A percentile compares a stretch with the other conserved stretches of the same genome.
These are phyloP conservation scores for Bjerkandera adusta DNA, from an alignment of 1,284 basidiomycete species.

Conservation along the genomic window DNA sequence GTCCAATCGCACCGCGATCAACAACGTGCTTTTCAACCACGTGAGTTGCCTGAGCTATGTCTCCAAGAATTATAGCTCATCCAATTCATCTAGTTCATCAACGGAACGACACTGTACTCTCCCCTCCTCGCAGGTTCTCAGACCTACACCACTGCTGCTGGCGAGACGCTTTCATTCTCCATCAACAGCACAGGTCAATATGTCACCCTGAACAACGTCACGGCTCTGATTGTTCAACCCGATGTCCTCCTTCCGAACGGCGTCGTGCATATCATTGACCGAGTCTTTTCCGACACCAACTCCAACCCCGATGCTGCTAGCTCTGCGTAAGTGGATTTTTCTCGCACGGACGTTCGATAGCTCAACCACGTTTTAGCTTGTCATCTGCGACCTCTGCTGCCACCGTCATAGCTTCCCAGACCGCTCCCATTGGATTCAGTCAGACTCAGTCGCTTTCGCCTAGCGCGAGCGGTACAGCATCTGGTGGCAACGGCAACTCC, in stretches of 20 bases:
- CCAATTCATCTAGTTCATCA: conserved; percentile 48
- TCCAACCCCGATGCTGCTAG: conserved; percentile 49
- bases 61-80: conserved; percentile 10
- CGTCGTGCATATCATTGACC: conserved; percentile 70
- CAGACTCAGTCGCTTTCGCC: conserved; percentile 14
- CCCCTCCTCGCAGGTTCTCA: conserved; percentile 37
- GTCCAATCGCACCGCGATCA: conserved; percentile 45
- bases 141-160: conserved; percentile 56
- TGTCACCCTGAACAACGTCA: conserved; percentile 52
- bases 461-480: conserved; percentile 2
- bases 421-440: conserved; percentile 22
- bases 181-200: conserved; percentile 62
- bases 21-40: conserved; percentile 58
- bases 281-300: conserved; percentile 55
- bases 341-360: not conserved
- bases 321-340: conserved; percentile 45
- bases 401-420: conserved; percentile 18
- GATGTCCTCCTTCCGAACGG: conserved; percentile 73
- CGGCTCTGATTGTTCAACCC: conserved; percentile 55
- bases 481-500: no score
- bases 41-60: conserved; percentile 33
- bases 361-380: conserved; percentile 6
- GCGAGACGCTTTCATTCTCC: conserved; percentile 51
- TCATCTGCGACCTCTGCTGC: conserved; percentile 26
- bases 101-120: conserved; percentile 69